Base-by-base conservation (phyloP, 768 basidiomycete species). In the Ephemerocybe angulata region DNA sequence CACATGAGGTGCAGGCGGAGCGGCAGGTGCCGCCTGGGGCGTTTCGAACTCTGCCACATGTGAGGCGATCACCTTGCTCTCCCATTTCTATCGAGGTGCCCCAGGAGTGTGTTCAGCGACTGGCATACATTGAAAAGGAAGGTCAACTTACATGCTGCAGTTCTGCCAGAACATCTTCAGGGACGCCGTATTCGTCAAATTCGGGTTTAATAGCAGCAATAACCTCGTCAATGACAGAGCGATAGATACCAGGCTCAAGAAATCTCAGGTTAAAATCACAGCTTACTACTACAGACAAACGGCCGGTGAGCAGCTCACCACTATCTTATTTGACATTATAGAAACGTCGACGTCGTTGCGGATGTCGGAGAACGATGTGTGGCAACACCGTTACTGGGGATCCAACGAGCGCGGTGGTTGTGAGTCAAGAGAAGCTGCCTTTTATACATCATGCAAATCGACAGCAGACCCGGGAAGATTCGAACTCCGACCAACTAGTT, bases 101-200 rank as follows among this genome's bases (percentile, higher is more conserved):
- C 54, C 56, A 53, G 55, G 40, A n/a, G n/a, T n/a, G 43, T 42
- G 53, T 67, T 61, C 60, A 65, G 58, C 29, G 29, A 33, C 40
- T 21, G 57, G 54, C 19, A 52, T 15, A 49, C 28, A 53, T 48
- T 38, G 35, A 52, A 56, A 56, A 57, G 56, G 55, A 64, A 58
- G 59, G 37, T 53, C 57, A 51, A 83, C 88, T 80, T 75, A 96
- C 95, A 60, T 84, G 83, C 73, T 96, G 92, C 54, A 99, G 76
- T 49, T 92, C 88, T 61, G 86, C 85, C 44, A 98, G 77, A 55
- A 98, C 87, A 19, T 93, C 91, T 69, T 98, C 89, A 67, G 86
- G 80, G 59, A 99, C 89, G 58, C 97, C 97, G 65, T 90, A 94
- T 67, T 96, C 93, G 68, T 98, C 95, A 73, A 98, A 99, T 68